A percentile compares a stretch with the other conserved stretches of the same genome.
Conservation (phyloP, 2,329 filamentous ascomycete species). For the Hymenoscyphus salicellus region DNA sequence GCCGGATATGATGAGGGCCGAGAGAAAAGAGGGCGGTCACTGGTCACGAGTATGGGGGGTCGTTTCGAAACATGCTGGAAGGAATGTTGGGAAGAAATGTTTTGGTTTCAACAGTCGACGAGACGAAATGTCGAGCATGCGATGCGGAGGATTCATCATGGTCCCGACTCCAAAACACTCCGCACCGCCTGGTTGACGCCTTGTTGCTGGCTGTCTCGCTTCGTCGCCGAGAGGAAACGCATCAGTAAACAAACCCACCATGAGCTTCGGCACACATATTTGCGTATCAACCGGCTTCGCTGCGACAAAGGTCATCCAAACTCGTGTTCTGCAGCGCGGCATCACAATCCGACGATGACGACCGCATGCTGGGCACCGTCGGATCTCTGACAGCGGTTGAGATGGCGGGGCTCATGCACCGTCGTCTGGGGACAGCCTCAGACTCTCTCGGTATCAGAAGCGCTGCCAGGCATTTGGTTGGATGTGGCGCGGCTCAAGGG, state of each 20-base stretch:
- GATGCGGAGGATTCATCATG: not conserved
- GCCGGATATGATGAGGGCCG: not conserved
- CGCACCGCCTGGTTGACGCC: not conserved
- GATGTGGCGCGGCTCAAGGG: conserved; percentile 15
- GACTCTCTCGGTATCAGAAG: conserved; percentile 18
- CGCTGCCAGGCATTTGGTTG: conserved; percentile 7
- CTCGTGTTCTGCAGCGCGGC: conserved; percentile 5
- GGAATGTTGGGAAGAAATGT: not conserved
- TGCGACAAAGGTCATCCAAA: not conserved
- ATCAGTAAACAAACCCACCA: not conserved
- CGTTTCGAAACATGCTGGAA: not conserved
- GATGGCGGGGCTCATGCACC: conserved; percentile 12
- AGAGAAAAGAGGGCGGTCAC: not conserved
- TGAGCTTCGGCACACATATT: not conserved
- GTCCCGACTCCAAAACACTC: not conserved
- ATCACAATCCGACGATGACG: conserved; percentile 8
- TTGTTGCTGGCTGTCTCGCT: not conserved
- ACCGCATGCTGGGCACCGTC: conserved; percentile 7
- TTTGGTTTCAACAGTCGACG: conserved; percentile 3
- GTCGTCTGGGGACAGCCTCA: conserved; percentile 9
- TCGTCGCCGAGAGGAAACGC: not conserved
- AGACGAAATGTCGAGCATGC: not conserved
- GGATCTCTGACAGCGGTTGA: conserved; percentile 15
- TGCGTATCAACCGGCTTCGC: conserved; percentile 1
- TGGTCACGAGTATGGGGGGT: conserved; percentile 1